A percentile compares a stretch with the other conserved stretches of the same genome.
phyloP scores from a whole-genome alignment of 192 early-diverging fungal species.

The Backusella morwellensis region DNA sequence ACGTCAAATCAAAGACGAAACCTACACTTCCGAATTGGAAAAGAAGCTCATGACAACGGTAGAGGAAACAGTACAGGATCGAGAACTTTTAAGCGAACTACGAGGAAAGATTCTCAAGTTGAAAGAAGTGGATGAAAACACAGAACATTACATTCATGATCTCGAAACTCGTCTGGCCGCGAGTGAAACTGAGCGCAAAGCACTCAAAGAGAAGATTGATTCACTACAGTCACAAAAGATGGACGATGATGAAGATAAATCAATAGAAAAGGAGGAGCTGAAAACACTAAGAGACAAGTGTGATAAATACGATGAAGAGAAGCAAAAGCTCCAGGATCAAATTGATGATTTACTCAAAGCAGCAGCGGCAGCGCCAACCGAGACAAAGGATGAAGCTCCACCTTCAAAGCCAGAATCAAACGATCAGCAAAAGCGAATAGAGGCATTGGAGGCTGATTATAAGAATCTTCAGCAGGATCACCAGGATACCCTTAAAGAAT shows the following conservation, averaged over 20 bases:
- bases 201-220: conserved; percentile 11
- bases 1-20: conserved; percentile 43
- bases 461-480: conserved; percentile 7
- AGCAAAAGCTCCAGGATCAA: background rate
- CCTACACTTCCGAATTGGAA: conserved; percentile 43
- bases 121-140: conserved; percentile 47
- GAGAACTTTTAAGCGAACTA: conserved; percentile 36
- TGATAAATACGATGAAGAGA: conserved; percentile 6
- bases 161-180: conserved; percentile 31
- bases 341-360: background rate
- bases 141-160: conserved; percentile 43
- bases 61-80: conserved; percentile 35
- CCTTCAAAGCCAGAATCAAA: background rate
- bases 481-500: conserved; percentile 22
- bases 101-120: conserved; percentile 49
- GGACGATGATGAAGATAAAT: background rate
- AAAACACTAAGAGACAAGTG: background rate
- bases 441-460: background rate
- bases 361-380: background rate
- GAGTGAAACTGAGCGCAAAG: conserved; percentile 18
- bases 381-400: background rate
- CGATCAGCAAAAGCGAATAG: conserved; percentile 1
- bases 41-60: conserved; percentile 28
- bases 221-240: background rate
- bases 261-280: background rate